phyloP scores from a whole-genome alignment of 495 filamentous ascomycete species.

The Talaromyces liani region DNA sequence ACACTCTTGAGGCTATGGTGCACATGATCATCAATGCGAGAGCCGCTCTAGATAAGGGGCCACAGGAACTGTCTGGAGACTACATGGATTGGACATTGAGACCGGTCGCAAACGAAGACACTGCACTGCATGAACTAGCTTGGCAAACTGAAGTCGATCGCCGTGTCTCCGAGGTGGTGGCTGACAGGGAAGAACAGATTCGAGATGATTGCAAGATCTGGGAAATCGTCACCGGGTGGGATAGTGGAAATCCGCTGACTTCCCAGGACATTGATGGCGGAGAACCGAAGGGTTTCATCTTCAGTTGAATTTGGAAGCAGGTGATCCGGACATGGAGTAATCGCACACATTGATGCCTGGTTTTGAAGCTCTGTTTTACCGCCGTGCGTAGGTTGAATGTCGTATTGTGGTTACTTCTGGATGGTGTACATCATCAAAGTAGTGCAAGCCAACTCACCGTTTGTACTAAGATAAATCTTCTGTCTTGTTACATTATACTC shows the following conservation, averaged over 20 bases:
- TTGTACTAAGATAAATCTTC: neutral
- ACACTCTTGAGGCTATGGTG: conserved; percentile 71
- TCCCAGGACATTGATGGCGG: conserved; percentile 4
- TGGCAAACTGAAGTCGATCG: conserved; percentile 12
- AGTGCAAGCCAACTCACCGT: neutral
- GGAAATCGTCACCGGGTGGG: conserved; percentile 11
- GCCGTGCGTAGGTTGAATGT: neutral
- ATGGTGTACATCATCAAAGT: neutral
- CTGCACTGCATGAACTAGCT: neutral
- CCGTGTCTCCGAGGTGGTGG: conserved; percentile 6
- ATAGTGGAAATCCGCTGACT: neutral
- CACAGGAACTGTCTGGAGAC: neutral
- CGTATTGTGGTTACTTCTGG: neutral
- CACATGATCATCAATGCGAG: conserved; percentile 45
- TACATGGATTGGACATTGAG: conserved; percentile 5
- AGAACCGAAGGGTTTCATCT: neutral
- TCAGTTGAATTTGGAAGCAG: neutral
- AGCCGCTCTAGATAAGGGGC: neutral
- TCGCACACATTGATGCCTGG: neutral
- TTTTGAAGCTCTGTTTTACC: neutral
- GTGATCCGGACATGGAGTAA: neutral
- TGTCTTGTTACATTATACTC: neutral
- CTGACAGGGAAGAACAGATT: conserved; percentile 5
- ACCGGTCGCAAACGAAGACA: neutral
- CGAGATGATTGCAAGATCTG: conserved; percentile 11